Conservation (phyloP, 2,329 filamentous ascomycete genomes). For the Trichoderma guizhouense region DNA sequence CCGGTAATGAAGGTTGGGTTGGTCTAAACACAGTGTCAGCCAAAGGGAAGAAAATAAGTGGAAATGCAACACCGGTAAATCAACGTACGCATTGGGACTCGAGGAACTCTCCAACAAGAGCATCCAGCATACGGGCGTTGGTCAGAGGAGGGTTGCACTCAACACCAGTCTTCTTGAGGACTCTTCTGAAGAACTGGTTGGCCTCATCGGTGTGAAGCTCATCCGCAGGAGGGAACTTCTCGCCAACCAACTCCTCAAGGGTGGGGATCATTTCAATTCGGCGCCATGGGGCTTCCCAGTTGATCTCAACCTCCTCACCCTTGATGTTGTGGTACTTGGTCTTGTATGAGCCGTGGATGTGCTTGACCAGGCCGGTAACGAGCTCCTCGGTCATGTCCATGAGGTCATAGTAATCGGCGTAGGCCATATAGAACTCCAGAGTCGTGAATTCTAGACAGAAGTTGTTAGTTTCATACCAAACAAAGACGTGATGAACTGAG, state of each 20-base stretch:
- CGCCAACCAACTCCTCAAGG: conserved; percentile 82
- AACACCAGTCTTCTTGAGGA: conserved; percentile 86
- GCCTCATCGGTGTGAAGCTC: conserved; percentile 88
- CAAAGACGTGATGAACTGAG: accelerated
- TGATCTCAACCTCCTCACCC: conserved; percentile 84
- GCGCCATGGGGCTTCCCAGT: conserved; percentile 95
- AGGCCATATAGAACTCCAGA: conserved; percentile 96
- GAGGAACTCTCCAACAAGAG: conserved; percentile 89
- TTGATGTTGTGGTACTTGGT: conserved; percentile 83
- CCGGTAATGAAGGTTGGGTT: conserved; percentile 68
- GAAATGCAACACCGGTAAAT: neutral
- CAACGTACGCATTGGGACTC: conserved; percentile 71
- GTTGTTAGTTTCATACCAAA: conserved; percentile 16
- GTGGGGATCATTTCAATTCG: conserved; percentile 86
- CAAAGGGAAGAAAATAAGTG: neutral
- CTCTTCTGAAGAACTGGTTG: conserved; percentile 76
- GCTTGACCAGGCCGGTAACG: conserved; percentile 83
- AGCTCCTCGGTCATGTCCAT: conserved; percentile 83
- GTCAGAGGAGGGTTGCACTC: conserved; percentile 88
- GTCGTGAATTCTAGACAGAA: conserved; percentile 78
- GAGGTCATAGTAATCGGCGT: conserved; percentile 85
- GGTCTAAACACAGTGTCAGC: conserved; percentile 38
- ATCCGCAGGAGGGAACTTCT: conserved; percentile 89
- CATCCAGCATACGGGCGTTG: conserved; percentile 94
- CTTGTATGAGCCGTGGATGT: conserved; percentile 78